Evolutionary conservation across 225 moss, liverwort and hornwort species (phyloP).

Genomic region (Lunularia cruciata): DNA sequence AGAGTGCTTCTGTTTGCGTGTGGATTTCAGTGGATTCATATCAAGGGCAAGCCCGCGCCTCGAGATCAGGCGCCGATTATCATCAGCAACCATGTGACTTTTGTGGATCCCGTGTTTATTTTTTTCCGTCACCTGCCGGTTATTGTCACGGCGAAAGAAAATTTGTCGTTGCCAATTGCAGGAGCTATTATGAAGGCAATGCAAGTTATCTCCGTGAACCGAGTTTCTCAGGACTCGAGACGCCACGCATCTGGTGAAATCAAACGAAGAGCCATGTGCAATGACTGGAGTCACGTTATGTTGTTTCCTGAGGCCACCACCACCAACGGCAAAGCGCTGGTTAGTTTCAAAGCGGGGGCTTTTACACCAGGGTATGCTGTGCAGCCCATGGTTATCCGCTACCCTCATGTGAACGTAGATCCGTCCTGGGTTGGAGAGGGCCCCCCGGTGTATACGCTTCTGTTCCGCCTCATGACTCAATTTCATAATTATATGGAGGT

Average conservation of each 20-base stretch:
- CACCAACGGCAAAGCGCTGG: constrained; percentile 86
- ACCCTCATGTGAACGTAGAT: constrained; percentile 80
- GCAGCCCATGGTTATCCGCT: constrained; percentile 84
- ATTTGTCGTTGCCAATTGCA: constrained; percentile 71
- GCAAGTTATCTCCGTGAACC: constrained; percentile 92
- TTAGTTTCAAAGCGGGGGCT: constrained; percentile 84
- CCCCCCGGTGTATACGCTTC: constrained; percentile 60
- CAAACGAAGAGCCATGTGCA: constrained; percentile 96
- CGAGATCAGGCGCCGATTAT: constrained; percentile 81
- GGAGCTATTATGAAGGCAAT: constrained; percentile 93
- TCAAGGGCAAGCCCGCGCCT: constrained; percentile 80
- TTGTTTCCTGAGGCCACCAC: constrained; percentile 96
- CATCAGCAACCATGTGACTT: constrained; percentile 86
- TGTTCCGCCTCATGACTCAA: constrained; percentile 96
- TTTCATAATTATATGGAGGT: constrained; percentile 97
- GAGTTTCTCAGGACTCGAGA: constrained; percentile 68
- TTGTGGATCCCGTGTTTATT: constrained; percentile 79
- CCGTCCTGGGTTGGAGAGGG: constrained; percentile 96
- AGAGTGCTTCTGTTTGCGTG: constrained; percentile 75
- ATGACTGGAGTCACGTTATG: constrained; percentile 98
- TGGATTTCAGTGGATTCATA: constrained; percentile 85
- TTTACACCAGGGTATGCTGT: constrained; percentile 85
- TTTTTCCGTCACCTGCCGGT: constrained; percentile 92
- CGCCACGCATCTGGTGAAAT: constrained; percentile 85
- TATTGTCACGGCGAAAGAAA: constrained; percentile 91